Base-by-base conservation (phyloP, 306 rosid genomes). In the Nissolia schottii region DNA sequence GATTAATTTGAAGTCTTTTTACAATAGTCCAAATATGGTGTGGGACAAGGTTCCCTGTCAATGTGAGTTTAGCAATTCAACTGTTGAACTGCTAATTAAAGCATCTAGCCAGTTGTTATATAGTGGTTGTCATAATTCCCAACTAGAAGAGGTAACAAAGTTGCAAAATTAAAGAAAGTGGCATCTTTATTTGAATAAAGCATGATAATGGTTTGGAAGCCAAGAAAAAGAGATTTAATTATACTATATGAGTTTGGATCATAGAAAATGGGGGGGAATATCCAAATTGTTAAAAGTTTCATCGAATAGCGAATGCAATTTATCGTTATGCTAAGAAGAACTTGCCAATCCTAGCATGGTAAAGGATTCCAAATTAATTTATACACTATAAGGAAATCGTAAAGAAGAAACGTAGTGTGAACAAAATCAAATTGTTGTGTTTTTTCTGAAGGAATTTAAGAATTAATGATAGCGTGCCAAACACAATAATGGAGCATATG, bases 31-130 rank as follows among this genome's bases (percentile, higher is more conserved):
- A 55, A 67, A 41, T 66, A 23, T 41, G 1, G 4, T 37, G 43
- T n/a, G 7, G 8, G 50, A 51, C 27, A 49, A 34, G 55, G 27
- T 22, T 22, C 0, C 27, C 0, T 35, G 55, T 76, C 2, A 22
- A 27, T 8, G 43, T 57, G 7, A 19, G 58, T 22, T 51, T 76
- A 24, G 18, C 61, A 67, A 69, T 34, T 69, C 14, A 37, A 54
- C 23, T 12, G 14, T 3, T 49, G 6, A 13, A 49, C 41, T 14
- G 29, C 27, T 11, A n/a, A n/a, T n/a, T 5, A 19, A 56, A 14
- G 59, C 67, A 75, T 66, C n/a, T 41, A 58, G 20, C n/a, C n/a
- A n/a, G n/a, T n/a, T 20, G 41, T n/a, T n/a, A n/a, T n/a, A 53
- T 35, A 65, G 57, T 60, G 19, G 22, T 34, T 48, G 41, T 46